Evolutionary conservation across 257 asterid genomes (phyloP), one percentile per base, ranked within the genome.

Genomic region (Solanum okadae): DNA sequence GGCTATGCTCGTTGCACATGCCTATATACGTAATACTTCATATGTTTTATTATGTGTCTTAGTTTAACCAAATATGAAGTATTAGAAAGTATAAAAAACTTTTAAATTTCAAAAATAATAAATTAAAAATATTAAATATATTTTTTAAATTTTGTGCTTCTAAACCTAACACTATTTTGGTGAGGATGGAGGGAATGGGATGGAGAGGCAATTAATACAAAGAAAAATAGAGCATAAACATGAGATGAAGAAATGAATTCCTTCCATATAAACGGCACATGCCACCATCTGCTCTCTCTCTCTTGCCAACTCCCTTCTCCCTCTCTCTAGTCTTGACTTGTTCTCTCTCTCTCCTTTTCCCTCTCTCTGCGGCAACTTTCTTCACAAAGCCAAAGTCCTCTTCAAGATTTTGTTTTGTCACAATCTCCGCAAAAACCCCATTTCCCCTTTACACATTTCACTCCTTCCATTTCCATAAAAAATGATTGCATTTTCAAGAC

Each of bases 241-340:
- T 87, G 86, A 79, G 49, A 61, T 56, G 83, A 87, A 85, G 67
- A 83, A 88, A 87, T 59, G 56, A 29, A 76, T 88, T 44, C 16
- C 79, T 86, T 78, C 38, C 85, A 67, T 88, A 67, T 38, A 85
- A 49, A 73, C 38, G 49, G 88, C 92, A 90, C 91, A 88, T 87
- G 89, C 88, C 85, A 63, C 79, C 88, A 16, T 87, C 52, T 79
- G 42, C 16, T 38, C 16, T 34, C 25, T 83, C 71, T 84, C 86
- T 84, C 37, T 86, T 84, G 89, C 89, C 90, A 90, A 86, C 92
- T 76, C 83, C 68, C 11, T 14, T 76, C 87, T 59, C 86, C 10
- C 25, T 75, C 87, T 59, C 84, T 65, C 31, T 56, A 20, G 18
- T 56, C 65, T 29, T 72, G 89, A 86, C 91, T 59, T 63, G 42